phyloP scores from a whole-genome alignment of 2,329 filamentous ascomycete species.

The Stachybotrys echinatus region DNA sequence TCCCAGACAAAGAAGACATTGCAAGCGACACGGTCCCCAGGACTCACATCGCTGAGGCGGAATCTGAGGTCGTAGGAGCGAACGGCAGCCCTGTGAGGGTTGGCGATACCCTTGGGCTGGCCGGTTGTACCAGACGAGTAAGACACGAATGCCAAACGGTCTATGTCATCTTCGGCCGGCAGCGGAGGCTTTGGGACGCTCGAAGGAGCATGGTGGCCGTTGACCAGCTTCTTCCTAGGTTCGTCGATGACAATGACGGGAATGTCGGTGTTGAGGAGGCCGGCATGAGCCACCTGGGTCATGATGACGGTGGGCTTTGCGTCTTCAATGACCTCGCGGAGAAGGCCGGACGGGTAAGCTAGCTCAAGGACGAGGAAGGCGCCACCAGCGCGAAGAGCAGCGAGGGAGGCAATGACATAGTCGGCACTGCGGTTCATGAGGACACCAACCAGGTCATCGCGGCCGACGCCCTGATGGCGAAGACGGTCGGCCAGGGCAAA shows the following conservation, averaged over 20 bases:
- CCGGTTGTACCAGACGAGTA: constrained; percentile 77
- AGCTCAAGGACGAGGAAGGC: constrained; percentile 77
- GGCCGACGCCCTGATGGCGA: constrained; percentile 61
- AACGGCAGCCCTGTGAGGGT: constrained; percentile 69
- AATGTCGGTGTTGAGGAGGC: constrained; percentile 57
- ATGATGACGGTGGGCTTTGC: constrained; percentile 66
- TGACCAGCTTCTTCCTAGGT: constrained; percentile 20
- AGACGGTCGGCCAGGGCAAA: constrained; percentile 59
- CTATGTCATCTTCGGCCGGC: constrained; percentile 62
- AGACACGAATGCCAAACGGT: constrained; percentile 72
- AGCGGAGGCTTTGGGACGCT: constrained; percentile 41
- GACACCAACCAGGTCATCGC: constrained; percentile 70
- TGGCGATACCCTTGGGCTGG: constrained; percentile 76
- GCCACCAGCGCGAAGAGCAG: constrained; percentile 71
- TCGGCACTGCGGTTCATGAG: constrained; percentile 70
- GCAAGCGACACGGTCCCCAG: constrained; percentile 75
- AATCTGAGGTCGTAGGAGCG: constrained; percentile 72
- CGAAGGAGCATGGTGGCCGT: constrained; percentile 18
- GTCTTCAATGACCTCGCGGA: constrained; percentile 74
- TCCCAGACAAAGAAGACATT: constrained; percentile 89
- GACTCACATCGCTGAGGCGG: constrained; percentile 59
- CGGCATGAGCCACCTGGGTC: constrained; percentile 59
- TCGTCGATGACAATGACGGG: constrained; percentile 62
- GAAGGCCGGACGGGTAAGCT: constrained; percentile 68
- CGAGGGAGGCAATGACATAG: constrained; percentile 74